These are phyloP conservation scores for Elymus sibiricus DNA, from an alignment of 176 grass and related monocot genomes.

Conservation along the genomic window DNA sequence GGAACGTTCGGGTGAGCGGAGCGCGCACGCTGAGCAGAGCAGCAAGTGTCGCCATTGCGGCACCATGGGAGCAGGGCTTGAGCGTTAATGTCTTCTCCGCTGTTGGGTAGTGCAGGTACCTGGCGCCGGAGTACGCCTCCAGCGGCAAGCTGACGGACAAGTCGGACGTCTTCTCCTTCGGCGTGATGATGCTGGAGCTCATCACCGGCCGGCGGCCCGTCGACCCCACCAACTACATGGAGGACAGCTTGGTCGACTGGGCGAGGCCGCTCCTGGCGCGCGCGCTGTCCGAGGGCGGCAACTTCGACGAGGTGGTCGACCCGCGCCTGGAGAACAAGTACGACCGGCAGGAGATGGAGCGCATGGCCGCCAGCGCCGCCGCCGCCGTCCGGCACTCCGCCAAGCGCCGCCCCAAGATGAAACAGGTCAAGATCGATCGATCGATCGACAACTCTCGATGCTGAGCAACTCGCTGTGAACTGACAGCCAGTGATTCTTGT, in stretches of 20 bases:
- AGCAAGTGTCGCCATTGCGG: no score
- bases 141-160: constrained; percentile 96
- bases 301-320: constrained; percentile 64
- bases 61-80: no score
- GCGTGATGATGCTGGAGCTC: constrained; percentile 94
- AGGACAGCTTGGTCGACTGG: constrained; percentile 95
- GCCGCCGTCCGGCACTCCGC: constrained; percentile 88
- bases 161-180: constrained; percentile 96
- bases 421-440: constrained; percentile 41
- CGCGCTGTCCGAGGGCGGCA: constrained; percentile 37
- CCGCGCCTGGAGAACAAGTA: constrained; percentile 58
- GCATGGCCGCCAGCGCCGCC: constrained; percentile 73
- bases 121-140: constrained; percentile 94
- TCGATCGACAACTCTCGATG: no score
- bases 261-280: constrained; percentile 62
- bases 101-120: constrained; percentile 38
- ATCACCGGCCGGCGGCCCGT: constrained; percentile 82
- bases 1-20: constrained; percentile 80
- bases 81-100: background rate
- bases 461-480: no score
- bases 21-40: background rate
- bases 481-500: background rate
- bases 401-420: constrained; percentile 87
- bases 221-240: constrained; percentile 56
- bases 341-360: constrained; percentile 60